A percentile compares a stretch with the other conserved stretches of the same genome.
phyloP scores from a whole-genome alignment of 345 rosid genomes.

The Gossypium ekmanianum region DNA sequence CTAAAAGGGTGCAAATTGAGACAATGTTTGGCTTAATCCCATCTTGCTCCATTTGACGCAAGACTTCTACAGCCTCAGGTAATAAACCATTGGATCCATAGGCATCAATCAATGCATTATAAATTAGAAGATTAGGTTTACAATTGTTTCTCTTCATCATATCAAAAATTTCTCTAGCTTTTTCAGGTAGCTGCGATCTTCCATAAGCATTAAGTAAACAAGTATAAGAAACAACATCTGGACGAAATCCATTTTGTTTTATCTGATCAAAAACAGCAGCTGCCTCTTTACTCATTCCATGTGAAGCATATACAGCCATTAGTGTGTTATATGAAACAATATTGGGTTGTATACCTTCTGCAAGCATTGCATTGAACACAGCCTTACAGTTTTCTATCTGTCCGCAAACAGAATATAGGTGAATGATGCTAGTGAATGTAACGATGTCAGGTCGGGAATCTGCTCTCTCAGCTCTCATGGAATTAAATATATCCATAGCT shows the following conservation, averaged over 20 bases:
- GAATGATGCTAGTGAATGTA: conserved; percentile 74
- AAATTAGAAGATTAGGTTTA: conserved; percentile 74
- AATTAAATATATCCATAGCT: conserved; percentile 68
- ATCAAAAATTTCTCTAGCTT: conserved; percentile 69
- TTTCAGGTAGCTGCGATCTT: conserved; percentile 68
- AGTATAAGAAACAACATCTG: conserved; percentile 83
- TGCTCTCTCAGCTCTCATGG: conserved; percentile 74
- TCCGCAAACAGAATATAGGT: conserved; percentile 67
- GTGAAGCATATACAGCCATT: conserved; percentile 78
- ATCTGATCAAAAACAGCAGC: conserved; percentile 64
- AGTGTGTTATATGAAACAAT: conserved; percentile 73
- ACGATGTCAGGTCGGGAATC: conserved; percentile 73
- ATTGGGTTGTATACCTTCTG: conserved; percentile 84
- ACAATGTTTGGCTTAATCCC: conserved; percentile 67
- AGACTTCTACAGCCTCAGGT: conserved; percentile 66
- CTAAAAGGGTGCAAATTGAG: conserved; percentile 76
- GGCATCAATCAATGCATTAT: conserved; percentile 87
- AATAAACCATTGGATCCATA: conserved; percentile 81
- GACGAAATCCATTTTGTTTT: conserved; percentile 52
- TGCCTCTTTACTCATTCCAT: conserved; percentile 80
- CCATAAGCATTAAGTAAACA: conserved; percentile 87
- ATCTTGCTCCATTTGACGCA: conserved; percentile 81
- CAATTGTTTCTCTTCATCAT: conserved; percentile 62
- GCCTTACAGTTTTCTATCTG: conserved; percentile 74
- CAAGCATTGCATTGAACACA: conserved; percentile 66